Percentiles rank a stretch among this genome's conserved stretches.
Evolutionary conservation across 2,329 filamentous ascomycete genomes (phyloP).

Genomic region (Aspergillus sp.): DNA sequence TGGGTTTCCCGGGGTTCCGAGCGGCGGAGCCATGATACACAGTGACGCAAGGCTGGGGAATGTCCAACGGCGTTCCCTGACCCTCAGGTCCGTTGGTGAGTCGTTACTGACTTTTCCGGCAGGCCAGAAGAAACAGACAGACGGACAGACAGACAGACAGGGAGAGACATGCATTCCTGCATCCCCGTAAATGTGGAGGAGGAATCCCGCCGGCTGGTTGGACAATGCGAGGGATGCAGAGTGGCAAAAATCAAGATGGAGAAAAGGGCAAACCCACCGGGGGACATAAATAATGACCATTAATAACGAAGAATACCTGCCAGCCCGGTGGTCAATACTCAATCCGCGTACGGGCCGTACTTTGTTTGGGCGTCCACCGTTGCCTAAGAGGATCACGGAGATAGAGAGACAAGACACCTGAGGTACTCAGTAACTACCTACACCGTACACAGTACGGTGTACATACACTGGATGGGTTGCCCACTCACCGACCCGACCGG

Average conservation of each 20-base stretch:
- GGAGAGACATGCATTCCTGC: neutral
- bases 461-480: too few relatives aligned
- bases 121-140: neutral
- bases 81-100: too few relatives aligned
- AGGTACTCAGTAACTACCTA: too few relatives aligned
- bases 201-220: neutral
- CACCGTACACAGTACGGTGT: too few relatives aligned
- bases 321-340: too few relatives aligned
- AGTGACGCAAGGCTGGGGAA: constrained; percentile 6
- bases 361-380: too few relatives aligned
- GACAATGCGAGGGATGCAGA: neutral
- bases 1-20: neutral
- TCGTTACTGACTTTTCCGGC: neutral
- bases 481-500: neutral
- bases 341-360: too few relatives aligned
- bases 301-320: too few relatives aligned
- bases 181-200: neutral
- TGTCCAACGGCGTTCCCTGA: neutral
- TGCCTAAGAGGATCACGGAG: too few relatives aligned
- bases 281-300: too few relatives aligned
- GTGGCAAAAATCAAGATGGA: neutral
- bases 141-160: neutral
- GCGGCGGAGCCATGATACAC: constrained; percentile 5
- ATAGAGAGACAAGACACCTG: too few relatives aligned
- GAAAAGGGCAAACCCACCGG: neutral